Evolutionary conservation across 169 alveolate species (phyloP).

Genomic region (Plasmodium cynomolgi): DNA sequence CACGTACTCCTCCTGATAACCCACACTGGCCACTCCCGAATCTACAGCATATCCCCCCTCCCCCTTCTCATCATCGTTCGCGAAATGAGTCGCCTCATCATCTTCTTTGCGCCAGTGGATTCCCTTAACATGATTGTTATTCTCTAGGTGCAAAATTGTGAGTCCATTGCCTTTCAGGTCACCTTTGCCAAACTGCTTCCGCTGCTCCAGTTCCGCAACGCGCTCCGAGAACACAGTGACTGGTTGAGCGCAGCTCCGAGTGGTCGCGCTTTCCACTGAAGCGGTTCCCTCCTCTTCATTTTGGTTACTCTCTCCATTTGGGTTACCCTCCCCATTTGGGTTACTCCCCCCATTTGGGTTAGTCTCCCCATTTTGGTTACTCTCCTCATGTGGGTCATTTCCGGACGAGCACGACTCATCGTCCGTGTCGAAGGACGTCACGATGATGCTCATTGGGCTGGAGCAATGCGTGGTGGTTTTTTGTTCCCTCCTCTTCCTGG

Average conservation of each 20-base stretch:
- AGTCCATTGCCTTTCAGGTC: background rate
- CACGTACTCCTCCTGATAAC: background rate
- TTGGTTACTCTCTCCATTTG: no score
- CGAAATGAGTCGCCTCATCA: background rate
- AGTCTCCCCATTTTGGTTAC: background rate
- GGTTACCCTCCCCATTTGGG: background rate
- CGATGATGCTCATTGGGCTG: constrained; percentile 49
- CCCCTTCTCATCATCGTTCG: background rate
- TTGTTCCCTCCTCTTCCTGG: constrained; percentile 26
- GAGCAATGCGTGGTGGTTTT: constrained; percentile 7
- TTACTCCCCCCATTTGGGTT: background rate
- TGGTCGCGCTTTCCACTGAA: background rate
- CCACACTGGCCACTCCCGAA: background rate
- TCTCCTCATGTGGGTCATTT: background rate
- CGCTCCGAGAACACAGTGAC: background rate
- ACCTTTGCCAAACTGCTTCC: background rate
- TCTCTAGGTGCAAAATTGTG: background rate
- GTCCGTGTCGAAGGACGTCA: constrained; percentile 55
- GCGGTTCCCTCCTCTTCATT: background rate
- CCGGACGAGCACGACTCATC: constrained; percentile 14
- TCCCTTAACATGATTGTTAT: background rate
- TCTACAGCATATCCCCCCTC: background rate
- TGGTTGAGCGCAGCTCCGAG: background rate
- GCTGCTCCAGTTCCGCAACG: background rate
- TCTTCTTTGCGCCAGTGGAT: background rate